These are phyloP conservation scores for Eremothecium cymbalariae DNA, from an alignment of 1,139 yeast species.

Conservation along the genomic window DNA sequence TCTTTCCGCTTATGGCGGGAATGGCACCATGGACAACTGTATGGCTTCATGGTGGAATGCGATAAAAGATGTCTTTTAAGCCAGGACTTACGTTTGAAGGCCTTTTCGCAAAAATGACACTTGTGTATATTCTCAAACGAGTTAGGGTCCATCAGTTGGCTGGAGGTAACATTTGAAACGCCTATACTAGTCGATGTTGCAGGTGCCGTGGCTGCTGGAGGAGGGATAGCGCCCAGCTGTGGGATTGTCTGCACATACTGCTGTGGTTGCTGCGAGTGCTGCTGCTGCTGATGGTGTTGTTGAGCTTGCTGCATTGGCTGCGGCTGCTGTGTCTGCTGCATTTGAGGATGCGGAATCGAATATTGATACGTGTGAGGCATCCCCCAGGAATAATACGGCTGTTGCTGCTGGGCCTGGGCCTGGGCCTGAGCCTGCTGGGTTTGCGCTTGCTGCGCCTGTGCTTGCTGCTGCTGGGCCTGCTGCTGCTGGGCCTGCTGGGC, in stretches of 20 bases:
- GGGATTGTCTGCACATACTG: slow-evolving; percentile 5
- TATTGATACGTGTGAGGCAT: background rate
- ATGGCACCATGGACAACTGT: slow-evolving; percentile 66
- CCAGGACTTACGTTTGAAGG: slow-evolving; percentile 87
- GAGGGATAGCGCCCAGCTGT: slow-evolving; percentile 2
- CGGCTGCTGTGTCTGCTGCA: slow-evolving; percentile 16
- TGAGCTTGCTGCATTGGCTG: slow-evolving; percentile 6
- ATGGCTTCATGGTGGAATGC: slow-evolving; percentile 84
- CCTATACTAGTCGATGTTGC: slow-evolving; percentile 16
- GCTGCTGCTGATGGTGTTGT: slow-evolving; percentile 4
- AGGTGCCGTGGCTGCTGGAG: slow-evolving; percentile 9
- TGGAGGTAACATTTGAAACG: background rate
- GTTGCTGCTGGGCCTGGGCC: background rate
- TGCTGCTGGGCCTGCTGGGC: background rate
- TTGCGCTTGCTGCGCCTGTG: background rate
- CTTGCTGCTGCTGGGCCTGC: background rate
- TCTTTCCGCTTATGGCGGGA: slow-evolving; percentile 71
- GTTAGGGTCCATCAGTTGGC: slow-evolving; percentile 4
- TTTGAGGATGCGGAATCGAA: background rate
- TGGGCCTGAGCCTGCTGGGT: background rate
- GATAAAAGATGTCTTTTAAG: slow-evolving; percentile 83
- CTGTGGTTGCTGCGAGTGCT: slow-evolving; percentile 1
- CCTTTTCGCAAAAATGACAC: slow-evolving; percentile 69
- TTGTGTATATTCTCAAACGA: slow-evolving; percentile 40
- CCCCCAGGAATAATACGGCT: background rate